Conservation (phyloP, 2,329 filamentous ascomycete species). For the Endoconidiophora polonica region DNA sequence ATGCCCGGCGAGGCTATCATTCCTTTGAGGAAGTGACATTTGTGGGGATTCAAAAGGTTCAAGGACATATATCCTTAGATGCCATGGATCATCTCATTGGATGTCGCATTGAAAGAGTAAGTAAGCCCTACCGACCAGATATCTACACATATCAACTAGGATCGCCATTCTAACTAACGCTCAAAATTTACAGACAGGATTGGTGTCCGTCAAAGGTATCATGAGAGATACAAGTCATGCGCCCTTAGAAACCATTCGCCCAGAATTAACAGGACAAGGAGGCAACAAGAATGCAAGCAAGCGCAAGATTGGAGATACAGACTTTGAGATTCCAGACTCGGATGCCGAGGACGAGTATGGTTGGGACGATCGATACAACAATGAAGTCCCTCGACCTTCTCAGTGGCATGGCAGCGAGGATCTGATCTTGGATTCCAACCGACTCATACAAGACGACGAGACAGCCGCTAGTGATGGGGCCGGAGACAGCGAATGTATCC, state of each 20-base stretch:
- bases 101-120: conserved; percentile 32
- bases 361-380: conserved; percentile 50
- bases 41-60: conserved; percentile 44
- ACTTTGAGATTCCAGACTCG: conserved; percentile 38
- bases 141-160: not conserved
- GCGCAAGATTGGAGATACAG: conserved; percentile 35
- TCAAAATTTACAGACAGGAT: conserved; percentile 1
- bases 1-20: not conserved
- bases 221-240: not conserved
- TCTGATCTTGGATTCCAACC: conserved; percentile 34
- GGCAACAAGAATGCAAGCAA: conserved; percentile 26
- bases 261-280: no score
- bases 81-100: conserved; percentile 29
- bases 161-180: not conserved
- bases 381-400: conserved; percentile 41
- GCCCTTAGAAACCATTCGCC: no score
- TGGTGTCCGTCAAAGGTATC: conserved; percentile 15
- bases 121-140: conserved; percentile 14
- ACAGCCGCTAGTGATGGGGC: conserved; percentile 1
- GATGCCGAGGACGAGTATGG: conserved; percentile 53
- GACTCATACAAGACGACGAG: conserved; percentile 14
- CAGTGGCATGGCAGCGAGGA: conserved; percentile 55
- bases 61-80: conserved; percentile 31
- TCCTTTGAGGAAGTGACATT: conserved; percentile 8
- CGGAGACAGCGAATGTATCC: conserved; percentile 11